Percentiles rank a stretch among this genome's conserved stretches.
phyloP scores from a whole-genome alignment of 139 green algal species.

The Tetraselmis striata region DNA sequence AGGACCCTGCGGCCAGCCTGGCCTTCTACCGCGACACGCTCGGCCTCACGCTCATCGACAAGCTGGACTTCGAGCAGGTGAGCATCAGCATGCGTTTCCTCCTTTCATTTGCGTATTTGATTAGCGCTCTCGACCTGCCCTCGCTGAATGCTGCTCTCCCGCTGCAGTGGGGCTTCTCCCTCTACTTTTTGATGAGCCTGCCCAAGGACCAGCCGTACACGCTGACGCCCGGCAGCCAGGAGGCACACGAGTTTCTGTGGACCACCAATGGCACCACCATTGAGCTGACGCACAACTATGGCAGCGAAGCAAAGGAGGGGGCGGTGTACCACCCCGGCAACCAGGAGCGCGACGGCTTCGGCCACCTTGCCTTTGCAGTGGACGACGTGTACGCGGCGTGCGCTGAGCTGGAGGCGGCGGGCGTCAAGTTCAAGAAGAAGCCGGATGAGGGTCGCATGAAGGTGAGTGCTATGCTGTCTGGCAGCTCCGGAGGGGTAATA shows the following conservation, averaged over 20 bases:
- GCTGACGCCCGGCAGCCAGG: neutral
- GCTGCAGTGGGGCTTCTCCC: conserved; percentile 5
- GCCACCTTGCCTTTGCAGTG: conserved; percentile 11
- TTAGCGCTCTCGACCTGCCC: neutral
- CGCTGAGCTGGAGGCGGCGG: neutral
- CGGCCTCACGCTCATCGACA: conserved; percentile 49
- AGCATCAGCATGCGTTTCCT: neutral
- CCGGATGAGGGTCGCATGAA: conserved; percentile 32
- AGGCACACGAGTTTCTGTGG: conserved; percentile 11
- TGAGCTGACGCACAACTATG: conserved; percentile 21
- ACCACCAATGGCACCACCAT: neutral
- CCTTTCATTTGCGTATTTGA: neutral
- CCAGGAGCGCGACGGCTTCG: conserved; percentile 15
- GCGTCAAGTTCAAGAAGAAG: conserved; percentile 22
- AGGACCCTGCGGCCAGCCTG: conserved; percentile 60
- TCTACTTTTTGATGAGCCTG: conserved; percentile 12
- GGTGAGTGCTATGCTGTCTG: too few relatives aligned
- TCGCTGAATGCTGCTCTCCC: neutral
- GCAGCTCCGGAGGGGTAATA: too few relatives aligned
- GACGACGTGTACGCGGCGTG: conserved; percentile 15
- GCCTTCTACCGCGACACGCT: conserved; percentile 85
- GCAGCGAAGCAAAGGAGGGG: neutral
- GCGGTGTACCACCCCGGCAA: conserved; percentile 14
- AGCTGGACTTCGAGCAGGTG: neutral
- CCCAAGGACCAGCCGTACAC: neutral